These are phyloP conservation scores for Boletus insuetus DNA, from an alignment of 768 basidiomycete genomes.

Conservation along the genomic window DNA sequence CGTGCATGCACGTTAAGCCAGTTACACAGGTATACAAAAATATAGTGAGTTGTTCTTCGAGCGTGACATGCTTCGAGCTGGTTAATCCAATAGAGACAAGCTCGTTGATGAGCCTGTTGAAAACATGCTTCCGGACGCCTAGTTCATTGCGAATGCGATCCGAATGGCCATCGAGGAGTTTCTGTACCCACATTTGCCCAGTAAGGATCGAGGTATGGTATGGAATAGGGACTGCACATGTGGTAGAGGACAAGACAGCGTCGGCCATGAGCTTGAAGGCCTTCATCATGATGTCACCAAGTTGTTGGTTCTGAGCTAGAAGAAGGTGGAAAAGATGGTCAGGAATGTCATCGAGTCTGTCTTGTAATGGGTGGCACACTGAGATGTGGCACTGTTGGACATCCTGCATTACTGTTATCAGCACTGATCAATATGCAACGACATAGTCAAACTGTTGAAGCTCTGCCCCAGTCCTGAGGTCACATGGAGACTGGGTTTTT, in stretches of 20 bases:
- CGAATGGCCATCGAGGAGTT: background rate
- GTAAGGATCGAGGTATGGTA: background rate
- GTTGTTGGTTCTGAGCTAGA: background rate
- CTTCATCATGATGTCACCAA: background rate
- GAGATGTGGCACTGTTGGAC: background rate
- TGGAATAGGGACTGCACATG: background rate
- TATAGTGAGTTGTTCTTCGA: background rate
- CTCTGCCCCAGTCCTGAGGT: background rate
- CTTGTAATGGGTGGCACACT: background rate
- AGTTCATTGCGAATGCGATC: background rate
- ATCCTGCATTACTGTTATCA: background rate
- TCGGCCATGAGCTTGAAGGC: background rate
- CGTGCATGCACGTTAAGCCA: background rate
- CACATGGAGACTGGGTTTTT: background rate
- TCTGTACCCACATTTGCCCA: background rate
- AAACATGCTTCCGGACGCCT: background rate
- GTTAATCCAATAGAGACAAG: background rate
- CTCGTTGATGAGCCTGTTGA: background rate
- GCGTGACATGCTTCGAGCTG: background rate
- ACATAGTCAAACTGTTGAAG: too few relatives aligned
- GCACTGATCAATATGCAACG: too few relatives aligned
- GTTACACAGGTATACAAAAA: background rate
- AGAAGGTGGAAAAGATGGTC: background rate
- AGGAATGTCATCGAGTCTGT: background rate
- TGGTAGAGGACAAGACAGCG: background rate